phyloP scores from a whole-genome alignment of 2,329 filamentous ascomycete species.

The Endocalyx cinctus region DNA sequence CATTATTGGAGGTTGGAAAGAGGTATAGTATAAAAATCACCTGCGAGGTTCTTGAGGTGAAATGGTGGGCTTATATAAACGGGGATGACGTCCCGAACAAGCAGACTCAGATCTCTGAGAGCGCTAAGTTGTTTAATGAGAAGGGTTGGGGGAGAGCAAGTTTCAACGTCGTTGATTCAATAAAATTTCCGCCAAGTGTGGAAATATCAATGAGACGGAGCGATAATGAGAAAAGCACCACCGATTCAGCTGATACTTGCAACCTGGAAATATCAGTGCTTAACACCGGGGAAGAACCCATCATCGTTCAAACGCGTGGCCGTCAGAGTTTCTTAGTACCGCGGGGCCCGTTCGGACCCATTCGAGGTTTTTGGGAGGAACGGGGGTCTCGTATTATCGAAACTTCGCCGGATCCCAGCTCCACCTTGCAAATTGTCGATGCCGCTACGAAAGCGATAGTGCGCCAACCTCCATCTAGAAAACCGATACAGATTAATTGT shows the following conservation, averaged over 20 bases:
- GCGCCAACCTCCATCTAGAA: constrained; percentile 1
- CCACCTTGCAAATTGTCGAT: no score
- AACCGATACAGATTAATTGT: constrained; percentile 1
- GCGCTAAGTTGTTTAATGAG: constrained; percentile 6
- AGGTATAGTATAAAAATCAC: constrained; percentile 6
- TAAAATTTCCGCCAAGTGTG: constrained; percentile 4
- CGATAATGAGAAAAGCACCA: not conserved
- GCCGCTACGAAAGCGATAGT: constrained; percentile 2
- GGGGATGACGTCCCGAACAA: constrained; percentile 1
- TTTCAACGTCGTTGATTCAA: constrained; percentile 6
- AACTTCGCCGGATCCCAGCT: not conserved
- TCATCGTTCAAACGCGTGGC: constrained; percentile 7
- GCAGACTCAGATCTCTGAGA: constrained; percentile 3
- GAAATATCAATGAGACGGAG: constrained; percentile 5
- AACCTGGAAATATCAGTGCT: constrained; percentile 4
- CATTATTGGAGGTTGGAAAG: constrained; percentile 5
- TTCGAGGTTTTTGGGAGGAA: not conserved
- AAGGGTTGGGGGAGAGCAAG: constrained; percentile 7
- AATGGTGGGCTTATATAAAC: constrained; percentile 7
- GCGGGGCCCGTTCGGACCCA: constrained; percentile 6
- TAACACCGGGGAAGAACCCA: constrained; percentile 4
- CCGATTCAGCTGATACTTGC: not conserved
- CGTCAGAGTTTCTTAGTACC: constrained; percentile 6
- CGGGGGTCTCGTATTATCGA: constrained; percentile 3
- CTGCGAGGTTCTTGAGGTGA: constrained; percentile 7